A percentile compares a stretch with the other conserved stretches of the same genome.
phyloP scores from a whole-genome alignment of 1,284 basidiomycete species.

The Ceratobasidium sp. region DNA sequence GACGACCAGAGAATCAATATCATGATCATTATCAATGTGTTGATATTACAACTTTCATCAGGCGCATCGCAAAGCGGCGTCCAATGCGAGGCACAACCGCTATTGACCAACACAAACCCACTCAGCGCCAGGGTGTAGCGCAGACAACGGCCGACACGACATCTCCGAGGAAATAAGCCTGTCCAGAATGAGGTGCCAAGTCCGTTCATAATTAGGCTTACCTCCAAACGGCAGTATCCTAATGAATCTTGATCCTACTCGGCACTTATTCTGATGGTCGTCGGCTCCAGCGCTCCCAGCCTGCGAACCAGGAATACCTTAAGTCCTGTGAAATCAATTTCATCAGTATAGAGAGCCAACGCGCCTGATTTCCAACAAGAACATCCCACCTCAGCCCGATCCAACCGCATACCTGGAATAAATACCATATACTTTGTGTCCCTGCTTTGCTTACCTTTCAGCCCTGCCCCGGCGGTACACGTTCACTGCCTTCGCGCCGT shows the following conservation, averaged over 20 bases:
- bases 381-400: neutral
- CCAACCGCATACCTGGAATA: slow-evolving; percentile 7
- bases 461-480: neutral
- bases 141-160: slow-evolving; percentile 17
- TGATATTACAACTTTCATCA: too few relatives aligned
- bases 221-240: neutral
- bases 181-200: neutral
- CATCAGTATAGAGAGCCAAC: neutral
- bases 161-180: slow-evolving; percentile 6
- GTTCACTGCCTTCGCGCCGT: neutral
- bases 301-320: too few relatives aligned
- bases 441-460: slow-evolving; percentile 21
- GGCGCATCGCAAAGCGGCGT: too few relatives aligned
- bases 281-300: neutral
- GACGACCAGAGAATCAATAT: too few relatives aligned
- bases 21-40: too few relatives aligned
- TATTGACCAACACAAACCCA: too few relatives aligned
- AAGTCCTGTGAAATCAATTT: too few relatives aligned
- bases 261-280: slow-evolving; percentile 15
- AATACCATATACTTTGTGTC: neutral
- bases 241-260: slow-evolving; percentile 11
- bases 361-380: neutral
- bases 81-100: too few relatives aligned
- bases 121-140: neutral
- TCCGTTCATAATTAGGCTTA: neutral